Evolutionary conservation across 2,329 filamentous ascomycete genomes (phyloP), one percentile per base, ranked within the genome.

Genomic region (Salinomyces thailandicus): DNA sequence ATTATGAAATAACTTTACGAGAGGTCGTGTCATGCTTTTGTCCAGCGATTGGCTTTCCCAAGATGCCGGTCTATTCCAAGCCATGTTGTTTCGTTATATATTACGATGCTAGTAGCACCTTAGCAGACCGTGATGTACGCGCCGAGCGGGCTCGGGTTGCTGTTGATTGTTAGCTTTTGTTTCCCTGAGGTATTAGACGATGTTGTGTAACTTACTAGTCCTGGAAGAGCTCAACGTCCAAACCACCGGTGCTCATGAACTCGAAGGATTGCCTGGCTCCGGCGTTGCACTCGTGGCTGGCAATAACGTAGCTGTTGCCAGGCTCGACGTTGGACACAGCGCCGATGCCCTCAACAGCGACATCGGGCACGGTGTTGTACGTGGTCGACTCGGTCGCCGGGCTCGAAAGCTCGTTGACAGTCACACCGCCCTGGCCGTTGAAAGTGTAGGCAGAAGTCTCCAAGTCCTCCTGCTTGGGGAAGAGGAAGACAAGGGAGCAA

Each of bases 401-500:
- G 2, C 50, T 50, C 31, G 58, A 54, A 18, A 81, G 66, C 49
- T 60, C 55, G 13, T 42, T 39, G 34, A 54, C 40, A 14, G 37
- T 36, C 31, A 56, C 45, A 11, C 31, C 38, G 7, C 51, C 51
- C 26, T 43, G 27, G 22, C 44, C 43, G 26, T 62, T 70, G 51
- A 72, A 73, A 14, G 60, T 69, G 57, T 64, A 79, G 7, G 66
- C 64, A 0, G 75, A 77, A 2, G 75, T 77, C 58, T 74, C 59
- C 11, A 80, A 70, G 27, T 77, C 58, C 12, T 63, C 50, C 43
- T 73, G 58, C 37, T 63, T 47, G 8, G 79, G 79, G 60, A 82
- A 73, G 30, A 81, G 64, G 69, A 83, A 83, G 39, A 77, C 62
- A 6, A 82, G 62, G 38, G 67, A 71, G 62, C 79, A 84, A 5